phyloP scores from a whole-genome alignment of 139 green algal genomes.

The Picochlorum costavermella region DNA sequence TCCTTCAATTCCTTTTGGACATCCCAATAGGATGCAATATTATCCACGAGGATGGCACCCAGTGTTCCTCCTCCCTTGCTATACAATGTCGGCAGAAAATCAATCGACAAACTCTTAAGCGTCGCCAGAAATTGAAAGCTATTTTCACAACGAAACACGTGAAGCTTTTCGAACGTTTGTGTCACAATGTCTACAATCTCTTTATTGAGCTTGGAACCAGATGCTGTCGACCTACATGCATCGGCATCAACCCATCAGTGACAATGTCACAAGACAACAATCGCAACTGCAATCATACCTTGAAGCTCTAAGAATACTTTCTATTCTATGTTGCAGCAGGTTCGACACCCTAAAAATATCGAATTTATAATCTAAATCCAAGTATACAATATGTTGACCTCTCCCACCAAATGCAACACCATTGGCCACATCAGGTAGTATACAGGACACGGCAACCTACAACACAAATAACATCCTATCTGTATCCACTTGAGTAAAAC shows the following conservation, averaged over 20 bases:
- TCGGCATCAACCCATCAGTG: neutral
- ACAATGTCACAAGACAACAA: neutral
- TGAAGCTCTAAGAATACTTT: constrained; percentile 1
- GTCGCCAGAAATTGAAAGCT: neutral
- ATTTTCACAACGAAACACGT: neutral
- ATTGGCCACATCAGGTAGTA: constrained; percentile 6
- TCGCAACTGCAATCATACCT: neutral
- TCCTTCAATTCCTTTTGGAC: neutral
- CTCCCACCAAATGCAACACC: constrained; percentile 16
- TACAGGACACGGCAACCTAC: constrained; percentile 18
- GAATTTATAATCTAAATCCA: constrained; percentile 34
- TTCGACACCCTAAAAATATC: constrained; percentile 22
- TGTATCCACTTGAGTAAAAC: neutral
- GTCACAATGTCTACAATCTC: neutral
- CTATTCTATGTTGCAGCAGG: constrained; percentile 6
- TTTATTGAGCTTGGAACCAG: no score
- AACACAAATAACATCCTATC: neutral
- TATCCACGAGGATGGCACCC: neutral
- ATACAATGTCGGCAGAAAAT: neutral
- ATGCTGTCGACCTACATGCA: no score
- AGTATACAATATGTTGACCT: constrained; percentile 14
- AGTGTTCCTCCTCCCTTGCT: neutral
- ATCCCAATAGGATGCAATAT: neutral
- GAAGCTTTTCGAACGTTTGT: neutral
- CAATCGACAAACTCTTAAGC: neutral